Evolutionary conservation across 129 eudicot genomes (phyloP).

Genomic region (Calendula officinalis): DNA sequence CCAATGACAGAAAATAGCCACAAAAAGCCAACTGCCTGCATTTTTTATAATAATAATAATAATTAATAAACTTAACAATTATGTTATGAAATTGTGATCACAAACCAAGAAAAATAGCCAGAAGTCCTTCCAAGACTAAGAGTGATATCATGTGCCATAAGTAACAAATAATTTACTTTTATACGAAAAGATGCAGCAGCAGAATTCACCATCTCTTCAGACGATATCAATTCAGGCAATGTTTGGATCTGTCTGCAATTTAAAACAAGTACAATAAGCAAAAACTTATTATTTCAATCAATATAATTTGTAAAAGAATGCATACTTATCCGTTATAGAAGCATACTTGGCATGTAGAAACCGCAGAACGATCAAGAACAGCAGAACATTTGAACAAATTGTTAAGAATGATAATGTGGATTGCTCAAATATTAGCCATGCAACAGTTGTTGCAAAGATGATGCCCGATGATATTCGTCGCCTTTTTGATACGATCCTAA

Average conservation of each 20-base stretch:
- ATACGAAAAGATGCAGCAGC: constrained; percentile 96
- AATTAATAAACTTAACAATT: too few relatives aligned
- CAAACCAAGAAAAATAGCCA: constrained; percentile 87
- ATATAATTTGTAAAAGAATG: neutral
- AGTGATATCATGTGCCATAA: constrained; percentile 97
- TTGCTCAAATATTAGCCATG: constrained; percentile 81
- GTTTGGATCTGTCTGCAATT: constrained; percentile 54
- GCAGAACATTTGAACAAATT: constrained; percentile 76
- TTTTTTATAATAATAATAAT: constrained; percentile 1
- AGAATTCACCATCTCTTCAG: constrained; percentile 91
- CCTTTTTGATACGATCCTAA: too few relatives aligned
- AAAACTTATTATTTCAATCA: neutral
- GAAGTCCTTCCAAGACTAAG: constrained; percentile 95
- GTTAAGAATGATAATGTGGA: constrained; percentile 80
- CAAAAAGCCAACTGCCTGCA: constrained; percentile 82
- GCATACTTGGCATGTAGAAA: constrained; percentile 84
- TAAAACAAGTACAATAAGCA: constrained; percentile 11
- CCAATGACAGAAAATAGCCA: constrained; percentile 95
- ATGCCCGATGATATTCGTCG: constrained; percentile 59
- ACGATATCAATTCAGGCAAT: constrained; percentile 77
- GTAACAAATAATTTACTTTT: constrained; percentile 78
- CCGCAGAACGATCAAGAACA: constrained; percentile 64
- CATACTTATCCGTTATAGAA: constrained; percentile 54
- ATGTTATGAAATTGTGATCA: constrained; percentile 11
- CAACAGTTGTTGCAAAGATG: constrained; percentile 67